These are phyloP conservation scores for Allantophomopsis lycopodina DNA, from an alignment of 2,329 filamentous ascomycete species.

Conservation along the genomic window DNA sequence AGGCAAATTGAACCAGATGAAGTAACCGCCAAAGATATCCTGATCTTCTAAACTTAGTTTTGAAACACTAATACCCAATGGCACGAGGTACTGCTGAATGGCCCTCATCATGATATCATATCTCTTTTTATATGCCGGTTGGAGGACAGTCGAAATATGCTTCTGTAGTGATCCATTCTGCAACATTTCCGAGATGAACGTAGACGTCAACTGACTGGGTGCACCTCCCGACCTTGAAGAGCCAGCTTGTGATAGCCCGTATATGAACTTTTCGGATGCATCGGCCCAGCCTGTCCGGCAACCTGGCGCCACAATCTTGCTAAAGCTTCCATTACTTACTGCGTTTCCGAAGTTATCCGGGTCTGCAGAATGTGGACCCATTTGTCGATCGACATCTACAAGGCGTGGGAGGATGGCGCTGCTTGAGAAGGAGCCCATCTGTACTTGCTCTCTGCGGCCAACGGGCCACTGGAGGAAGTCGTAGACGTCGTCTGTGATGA, in stretches of 20 bases:
- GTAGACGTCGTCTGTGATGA: slow-evolving; percentile 87
- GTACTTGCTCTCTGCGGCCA: too few relatives aligned
- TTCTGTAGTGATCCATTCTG: slow-evolving; percentile 25
- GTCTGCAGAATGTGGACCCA: slow-evolving; percentile 40
- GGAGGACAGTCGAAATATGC: slow-evolving; percentile 27
- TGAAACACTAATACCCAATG: slow-evolving; percentile 40
- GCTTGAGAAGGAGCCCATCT: slow-evolving; percentile 1
- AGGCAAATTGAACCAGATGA: slow-evolving; percentile 65
- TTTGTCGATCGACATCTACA: slow-evolving; percentile 60
- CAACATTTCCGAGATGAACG: slow-evolving; percentile 34
- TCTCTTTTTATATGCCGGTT: slow-evolving; percentile 30
- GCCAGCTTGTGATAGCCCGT: slow-evolving; percentile 37
- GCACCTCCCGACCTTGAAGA: slow-evolving; percentile 42
- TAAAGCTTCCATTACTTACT: slow-evolving; percentile 80
- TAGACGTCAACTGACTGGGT: slow-evolving; percentile 38
- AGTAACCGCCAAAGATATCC: slow-evolving; percentile 65
- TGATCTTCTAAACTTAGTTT: slow-evolving; percentile 25
- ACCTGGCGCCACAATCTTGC: slow-evolving; percentile 75
- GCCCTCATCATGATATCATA: slow-evolving; percentile 40
- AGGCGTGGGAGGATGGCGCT: slow-evolving; percentile 47
- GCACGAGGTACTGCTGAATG: slow-evolving; percentile 43
- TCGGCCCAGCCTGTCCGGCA: slow-evolving; percentile 82
- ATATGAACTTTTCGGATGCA: slow-evolving; percentile 44
- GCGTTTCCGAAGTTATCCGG: slow-evolving; percentile 60
- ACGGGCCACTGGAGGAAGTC: slow-evolving; percentile 74